Evolutionary conservation across 176 grass and related monocot species (phyloP), one percentile per base, ranked within the genome.

Genomic region (Thalia dealbata): DNA sequence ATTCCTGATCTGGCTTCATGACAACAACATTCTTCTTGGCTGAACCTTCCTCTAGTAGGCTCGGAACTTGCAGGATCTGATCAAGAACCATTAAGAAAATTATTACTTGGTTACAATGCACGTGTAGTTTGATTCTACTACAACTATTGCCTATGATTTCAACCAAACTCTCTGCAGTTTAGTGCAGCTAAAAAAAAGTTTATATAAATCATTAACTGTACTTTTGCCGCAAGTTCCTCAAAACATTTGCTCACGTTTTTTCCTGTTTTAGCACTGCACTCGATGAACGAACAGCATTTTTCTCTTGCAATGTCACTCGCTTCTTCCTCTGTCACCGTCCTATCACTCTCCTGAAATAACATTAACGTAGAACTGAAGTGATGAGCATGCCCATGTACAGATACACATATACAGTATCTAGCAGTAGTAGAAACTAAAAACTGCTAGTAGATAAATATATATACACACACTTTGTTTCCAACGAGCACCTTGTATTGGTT

Each of bases 401-500:
- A n/a, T n/a, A 18, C 19, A 24, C n/a, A n/a, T n/a, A n/a, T n/a
- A n/a, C n/a, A n/a, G n/a, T n/a, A n/a, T n/a, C n/a, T n/a, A n/a
- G n/a, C n/a, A n/a, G n/a, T n/a, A n/a, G n/a, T n/a, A n/a, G n/a
- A n/a, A n/a, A n/a, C n/a, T n/a, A n/a, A n/a, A n/a, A n/a, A n/a
- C n/a, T n/a, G n/a, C n/a, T n/a, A n/a, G n/a, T n/a, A n/a, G n/a
- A n/a, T n/a, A n/a, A n/a, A n/a, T n/a, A n/a, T n/a, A n/a, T n/a
- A n/a, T n/a, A n/a, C n/a, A n/a, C n/a, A n/a, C 76, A 92, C 64
- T 86, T 96, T 96, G 75, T 92, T 96, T 74, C 93, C 89, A 61
- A 92, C 93, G 78, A 96, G 84, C 70, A 96, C 89, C 80, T 96
- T 96, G n/a, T n/a, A n/a, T n/a, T n/a, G n/a, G n/a, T n/a, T n/a